Evolutionary conservation across 1,284 basidiomycete species (phyloP).

Genomic region (Chondrostereum purpureum): DNA sequence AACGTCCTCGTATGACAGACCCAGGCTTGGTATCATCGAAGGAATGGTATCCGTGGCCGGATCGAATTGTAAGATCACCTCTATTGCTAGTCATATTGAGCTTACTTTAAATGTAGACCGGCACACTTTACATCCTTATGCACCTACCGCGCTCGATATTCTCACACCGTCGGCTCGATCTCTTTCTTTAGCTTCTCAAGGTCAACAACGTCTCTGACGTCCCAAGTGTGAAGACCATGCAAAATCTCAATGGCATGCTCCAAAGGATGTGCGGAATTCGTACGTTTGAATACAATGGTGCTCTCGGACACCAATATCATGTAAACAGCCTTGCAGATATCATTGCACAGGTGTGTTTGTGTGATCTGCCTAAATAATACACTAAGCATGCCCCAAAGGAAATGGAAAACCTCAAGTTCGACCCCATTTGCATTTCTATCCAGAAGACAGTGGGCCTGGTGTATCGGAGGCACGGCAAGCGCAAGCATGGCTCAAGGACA

Average conservation of each 20-base stretch:
- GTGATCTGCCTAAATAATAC: neutral
- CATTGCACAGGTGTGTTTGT: conserved; percentile 23
- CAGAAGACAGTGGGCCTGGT: conserved; percentile 4
- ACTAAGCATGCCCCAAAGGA: conserved; percentile 18
- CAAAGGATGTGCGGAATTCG: conserved; percentile 26
- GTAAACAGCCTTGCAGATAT: conserved; percentile 25
- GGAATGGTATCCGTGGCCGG: conserved; percentile 1
- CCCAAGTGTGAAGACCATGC: conserved; percentile 21
- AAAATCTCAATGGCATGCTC: conserved; percentile 19
- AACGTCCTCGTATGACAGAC: neutral
- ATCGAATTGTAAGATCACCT: neutral
- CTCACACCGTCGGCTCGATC: conserved; percentile 24
- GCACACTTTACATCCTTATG: conserved; percentile 27
- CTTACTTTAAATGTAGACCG: conserved; percentile 17
- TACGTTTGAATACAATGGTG: conserved; percentile 23
- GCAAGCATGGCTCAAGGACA: conserved; percentile 10
- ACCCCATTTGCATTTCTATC: conserved; percentile 12
- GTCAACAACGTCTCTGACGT: conserved; percentile 24
- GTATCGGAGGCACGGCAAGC: conserved; percentile 10
- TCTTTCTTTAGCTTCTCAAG: conserved; percentile 26
- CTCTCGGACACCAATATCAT: conserved; percentile 27
- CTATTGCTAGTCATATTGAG: neutral
- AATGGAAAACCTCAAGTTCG: conserved; percentile 18
- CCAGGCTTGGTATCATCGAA: no score
- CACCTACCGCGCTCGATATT: conserved; percentile 30